Base-by-base conservation (phyloP, 345 rosid species). In the Acer yangbiense region DNA sequence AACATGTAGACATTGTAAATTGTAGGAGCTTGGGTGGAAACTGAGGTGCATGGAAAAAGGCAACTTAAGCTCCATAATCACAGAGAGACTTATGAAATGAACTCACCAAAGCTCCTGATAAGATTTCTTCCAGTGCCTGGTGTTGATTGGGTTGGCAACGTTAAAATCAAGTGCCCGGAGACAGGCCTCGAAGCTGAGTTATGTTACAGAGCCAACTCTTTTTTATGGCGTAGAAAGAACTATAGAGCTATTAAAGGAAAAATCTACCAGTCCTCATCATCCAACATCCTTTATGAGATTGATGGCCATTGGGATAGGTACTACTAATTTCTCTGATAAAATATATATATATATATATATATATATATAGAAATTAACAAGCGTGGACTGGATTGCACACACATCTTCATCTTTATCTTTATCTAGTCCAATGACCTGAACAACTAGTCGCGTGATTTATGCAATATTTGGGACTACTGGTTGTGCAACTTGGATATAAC, bases 281-380 rank as follows among this genome's bases (percentile, higher is more conserved):
- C 65, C 5, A 85, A 66, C 27, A 83, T 81, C 9, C 85, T 91
- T 32, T 89, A 77, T 71, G 91, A 88, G 67, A 63, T 93, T 41
- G 20, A 76, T 61, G 98, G 99, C 16, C 86, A 95, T 0, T 95
- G 99, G 97, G 92, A 88, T 69, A 92, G 91, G 98, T 94, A 11
- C 23, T 12, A 20, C 10, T 7, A 43, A 43, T 43, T 43, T 48
- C 65, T 55, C 11, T 32, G 2, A 32, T 32, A 32, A 58, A n/a
- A 50, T 23, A 23, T 23, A 23, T 23, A 23, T 23, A 23, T 23
- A 23, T 23, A 23, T 23, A 23, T 23, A 23, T 23, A 23, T 23
- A 50, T 2, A 11, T 50, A 12, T 50, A 11, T 50, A 11, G 54
- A 13, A 50, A 50, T 43, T 43, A 8, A 6, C 46, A 8, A 43